Percentiles rank a stretch among this genome's conserved stretches.
Conservation (phyloP, 768 basidiomycete genomes). For the Crepidotus variabilis region DNA sequence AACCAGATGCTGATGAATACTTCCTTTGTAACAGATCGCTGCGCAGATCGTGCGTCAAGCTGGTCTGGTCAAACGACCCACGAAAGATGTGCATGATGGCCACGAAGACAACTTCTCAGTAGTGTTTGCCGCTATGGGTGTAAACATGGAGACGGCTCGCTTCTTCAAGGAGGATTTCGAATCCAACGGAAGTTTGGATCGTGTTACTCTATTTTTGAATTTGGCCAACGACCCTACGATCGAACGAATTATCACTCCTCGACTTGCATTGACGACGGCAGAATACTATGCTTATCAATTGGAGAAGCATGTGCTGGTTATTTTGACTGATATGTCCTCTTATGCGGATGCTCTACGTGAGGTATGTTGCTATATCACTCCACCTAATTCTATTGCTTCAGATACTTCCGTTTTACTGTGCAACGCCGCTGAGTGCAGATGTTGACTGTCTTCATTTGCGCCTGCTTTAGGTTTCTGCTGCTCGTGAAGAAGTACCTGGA, state of each 20-base stretch:
- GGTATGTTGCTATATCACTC: conserved; percentile 36
- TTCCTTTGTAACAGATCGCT: conserved; percentile 66
- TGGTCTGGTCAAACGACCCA: conserved; percentile 93
- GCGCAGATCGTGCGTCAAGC: conserved; percentile 99
- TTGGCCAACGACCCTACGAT: conserved; percentile 99
- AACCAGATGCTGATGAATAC: conserved; percentile 4
- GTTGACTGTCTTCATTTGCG: conserved; percentile 13
- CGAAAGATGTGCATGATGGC: conserved; percentile 96
- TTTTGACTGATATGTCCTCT: conserved; percentile 98
- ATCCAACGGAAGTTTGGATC: conserved; percentile 95
- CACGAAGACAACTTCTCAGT: conserved; percentile 99
- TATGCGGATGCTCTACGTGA: conserved; percentile 96
- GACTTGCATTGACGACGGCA: conserved; percentile 95
- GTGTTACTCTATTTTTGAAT: conserved; percentile 98
- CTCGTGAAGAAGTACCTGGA: conserved; percentile 98
- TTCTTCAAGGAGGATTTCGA: conserved; percentile 99
- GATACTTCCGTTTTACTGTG: too few relatives aligned
- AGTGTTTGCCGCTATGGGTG: conserved; percentile 99
- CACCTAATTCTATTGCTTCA: too few relatives aligned
- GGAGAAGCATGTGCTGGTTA: conserved; percentile 99
- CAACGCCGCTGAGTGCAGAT: conserved; percentile 4
- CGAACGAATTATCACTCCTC: conserved; percentile 99
- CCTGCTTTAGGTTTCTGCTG: conserved; percentile 79
- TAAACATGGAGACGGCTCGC: conserved; percentile 99
- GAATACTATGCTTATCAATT: conserved; percentile 99